A percentile compares a stretch with the other conserved stretches of the same genome.
phyloP scores from a whole-genome alignment of 2,329 filamentous ascomycete species.

The Anthostomella pinea region DNA sequence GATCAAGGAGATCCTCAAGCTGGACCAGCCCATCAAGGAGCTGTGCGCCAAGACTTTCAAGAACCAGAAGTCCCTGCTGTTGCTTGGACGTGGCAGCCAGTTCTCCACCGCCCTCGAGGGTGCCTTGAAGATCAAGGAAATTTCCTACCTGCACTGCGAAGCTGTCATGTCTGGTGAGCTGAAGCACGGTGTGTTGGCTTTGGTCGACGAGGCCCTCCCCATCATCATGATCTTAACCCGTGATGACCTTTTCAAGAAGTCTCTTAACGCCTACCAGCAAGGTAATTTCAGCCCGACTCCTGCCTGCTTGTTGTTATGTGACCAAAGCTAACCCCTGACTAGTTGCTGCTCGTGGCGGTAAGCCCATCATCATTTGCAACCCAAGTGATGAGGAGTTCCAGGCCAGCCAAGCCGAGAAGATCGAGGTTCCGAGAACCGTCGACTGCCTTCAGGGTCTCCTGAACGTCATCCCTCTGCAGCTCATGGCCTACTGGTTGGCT shows the following conservation, averaged over 20 bases:
- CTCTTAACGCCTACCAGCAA: slow-evolving; percentile 99
- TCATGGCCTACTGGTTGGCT: slow-evolving; percentile 98
- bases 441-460: slow-evolving; percentile 94
- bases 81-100: slow-evolving; percentile 92
- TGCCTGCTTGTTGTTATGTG: neutral
- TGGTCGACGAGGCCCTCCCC: slow-evolving; percentile 96
- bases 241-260: slow-evolving; percentile 95
- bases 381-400: slow-evolving; percentile 84
- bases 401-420: slow-evolving; percentile 85
- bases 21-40: slow-evolving; percentile 91
- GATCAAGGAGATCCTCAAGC: slow-evolving; percentile 86
- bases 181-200: slow-evolving; percentile 95
- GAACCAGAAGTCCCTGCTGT: slow-evolving; percentile 92
- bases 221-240: slow-evolving; percentile 99
- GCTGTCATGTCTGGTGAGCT: slow-evolving; percentile 99
- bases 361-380: slow-evolving; percentile 99
- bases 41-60: slow-evolving; percentile 91
- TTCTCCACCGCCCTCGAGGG: slow-evolving; percentile 96
- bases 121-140: slow-evolving; percentile 99
- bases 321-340: slow-evolving; percentile 21
- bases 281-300: slow-evolving; percentile 47
- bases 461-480: slow-evolving; percentile 95
- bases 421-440: slow-evolving; percentile 93
- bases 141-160: slow-evolving; percentile 98
- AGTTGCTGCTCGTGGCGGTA: slow-evolving; percentile 94